These are phyloP conservation scores for Leccinum truebloodii DNA, from an alignment of 768 basidiomycete genomes.

Conservation along the genomic window DNA sequence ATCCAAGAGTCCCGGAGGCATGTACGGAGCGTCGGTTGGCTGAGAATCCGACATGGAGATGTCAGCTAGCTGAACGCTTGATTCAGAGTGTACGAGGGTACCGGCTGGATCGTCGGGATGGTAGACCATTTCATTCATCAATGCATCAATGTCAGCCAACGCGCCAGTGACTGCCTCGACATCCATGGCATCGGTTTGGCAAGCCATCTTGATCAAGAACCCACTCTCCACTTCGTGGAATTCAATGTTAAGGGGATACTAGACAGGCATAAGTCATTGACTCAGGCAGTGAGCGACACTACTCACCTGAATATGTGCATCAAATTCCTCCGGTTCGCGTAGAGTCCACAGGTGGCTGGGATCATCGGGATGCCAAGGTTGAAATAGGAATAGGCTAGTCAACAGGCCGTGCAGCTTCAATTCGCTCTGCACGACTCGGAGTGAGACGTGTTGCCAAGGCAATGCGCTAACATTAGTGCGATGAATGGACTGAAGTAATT, in stretches of 20 bases:
- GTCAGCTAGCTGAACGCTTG: neutral
- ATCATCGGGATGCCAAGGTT: too few relatives aligned
- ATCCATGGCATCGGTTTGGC: conserved; percentile 33
- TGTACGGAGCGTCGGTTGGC: neutral
- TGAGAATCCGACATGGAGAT: neutral
- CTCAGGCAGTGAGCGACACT: too few relatives aligned
- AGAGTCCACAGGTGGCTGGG: neutral
- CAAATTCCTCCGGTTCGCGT: too few relatives aligned
- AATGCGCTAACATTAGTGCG: conserved; percentile 39
- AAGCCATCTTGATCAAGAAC: conserved; percentile 39
- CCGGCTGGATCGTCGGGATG: conserved; percentile 18
- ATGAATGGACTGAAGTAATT: conserved; percentile 40
- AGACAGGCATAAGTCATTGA: too few relatives aligned
- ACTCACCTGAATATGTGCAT: too few relatives aligned
- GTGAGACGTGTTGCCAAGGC: conserved; percentile 40
- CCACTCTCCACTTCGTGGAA: conserved; percentile 30
- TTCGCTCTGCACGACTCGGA: too few relatives aligned
- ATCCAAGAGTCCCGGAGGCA: conserved; percentile 12
- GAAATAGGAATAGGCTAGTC: too few relatives aligned
- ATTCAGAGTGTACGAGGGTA: neutral
- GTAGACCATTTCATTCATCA: conserved; percentile 24
- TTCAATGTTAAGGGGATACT: too few relatives aligned
- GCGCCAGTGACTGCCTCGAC: conserved; percentile 18
- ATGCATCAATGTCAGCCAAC: conserved; percentile 20
- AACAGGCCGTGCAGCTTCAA: too few relatives aligned